A percentile compares a stretch with the other conserved stretches of the same genome.
Evolutionary conservation across 2,329 filamentous ascomycete species (phyloP).

Genomic region (Furcasterigmium sp.): DNA sequence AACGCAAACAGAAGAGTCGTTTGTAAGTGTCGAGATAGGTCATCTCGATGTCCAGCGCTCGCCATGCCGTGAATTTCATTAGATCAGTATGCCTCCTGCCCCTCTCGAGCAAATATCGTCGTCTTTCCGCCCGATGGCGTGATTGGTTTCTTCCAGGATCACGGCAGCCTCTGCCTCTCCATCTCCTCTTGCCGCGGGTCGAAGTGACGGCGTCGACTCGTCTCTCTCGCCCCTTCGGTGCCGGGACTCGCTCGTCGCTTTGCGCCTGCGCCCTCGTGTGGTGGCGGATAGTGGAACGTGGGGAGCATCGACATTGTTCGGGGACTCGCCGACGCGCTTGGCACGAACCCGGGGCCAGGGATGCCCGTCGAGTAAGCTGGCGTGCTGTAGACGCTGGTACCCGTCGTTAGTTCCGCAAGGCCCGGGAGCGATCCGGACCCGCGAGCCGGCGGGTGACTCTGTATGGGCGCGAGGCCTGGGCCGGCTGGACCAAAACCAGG

Average conservation of each 20-base stretch:
- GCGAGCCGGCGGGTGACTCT: slow-evolving; percentile 32
- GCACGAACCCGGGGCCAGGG: slow-evolving; percentile 28
- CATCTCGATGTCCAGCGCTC: neutral
- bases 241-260: slow-evolving; percentile 48
- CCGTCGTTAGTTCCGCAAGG: slow-evolving; percentile 59
- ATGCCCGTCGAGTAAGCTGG: slow-evolving; percentile 43
- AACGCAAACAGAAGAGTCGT: too few relatives aligned
- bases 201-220: slow-evolving; percentile 32
- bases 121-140: neutral
- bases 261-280: slow-evolving; percentile 32
- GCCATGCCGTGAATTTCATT: neutral
- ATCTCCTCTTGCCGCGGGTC: slow-evolving; percentile 12
- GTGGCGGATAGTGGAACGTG: slow-evolving; percentile 27
- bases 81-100: neutral
- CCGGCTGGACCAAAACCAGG: slow-evolving; percentile 24
- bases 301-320: slow-evolving; percentile 26
- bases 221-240: slow-evolving; percentile 36
- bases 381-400: slow-evolving; percentile 56
- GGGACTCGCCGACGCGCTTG: slow-evolving; percentile 36
- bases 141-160: neutral
- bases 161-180: slow-evolving; percentile 5
- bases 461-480: slow-evolving; percentile 48
- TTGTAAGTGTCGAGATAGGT: too few relatives aligned
- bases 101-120: slow-evolving; percentile 13
- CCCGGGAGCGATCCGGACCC: slow-evolving; percentile 50